Evolutionary conservation across 2,329 filamentous ascomycete species (phyloP).

Genomic region (Nemania bipapillata): DNA sequence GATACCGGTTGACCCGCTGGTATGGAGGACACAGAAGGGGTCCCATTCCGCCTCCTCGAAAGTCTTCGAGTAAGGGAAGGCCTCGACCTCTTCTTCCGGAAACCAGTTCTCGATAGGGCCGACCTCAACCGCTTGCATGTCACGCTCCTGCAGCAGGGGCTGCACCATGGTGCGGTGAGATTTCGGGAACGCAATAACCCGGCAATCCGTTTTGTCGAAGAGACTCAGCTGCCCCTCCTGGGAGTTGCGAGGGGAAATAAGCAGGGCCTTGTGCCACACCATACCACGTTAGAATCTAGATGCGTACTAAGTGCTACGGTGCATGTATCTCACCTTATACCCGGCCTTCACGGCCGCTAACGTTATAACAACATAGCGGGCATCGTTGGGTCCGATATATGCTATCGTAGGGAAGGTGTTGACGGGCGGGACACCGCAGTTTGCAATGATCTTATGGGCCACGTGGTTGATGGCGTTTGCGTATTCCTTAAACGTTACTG

Average conservation of each 20-base stretch:
- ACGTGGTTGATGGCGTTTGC: slow-evolving; percentile 57
- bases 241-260: slow-evolving; percentile 60
- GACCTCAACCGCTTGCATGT: slow-evolving; percentile 55
- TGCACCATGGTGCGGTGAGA: slow-evolving; percentile 49
- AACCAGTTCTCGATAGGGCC: slow-evolving; percentile 53
- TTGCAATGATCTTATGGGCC: slow-evolving; percentile 52
- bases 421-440: slow-evolving; percentile 44
- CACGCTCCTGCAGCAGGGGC: slow-evolving; percentile 54
- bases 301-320: background rate
- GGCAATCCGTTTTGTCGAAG: slow-evolving; percentile 58
- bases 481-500: slow-evolving; percentile 53
- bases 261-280: slow-evolving; percentile 51
- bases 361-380: slow-evolving; percentile 45
- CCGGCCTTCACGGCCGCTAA: slow-evolving; percentile 48
- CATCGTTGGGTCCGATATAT: slow-evolving; percentile 58
- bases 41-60: slow-evolving; percentile 58
- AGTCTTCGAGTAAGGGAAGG: slow-evolving; percentile 55
- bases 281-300: background rate
- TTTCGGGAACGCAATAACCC: slow-evolving; percentile 52
- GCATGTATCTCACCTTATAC: slow-evolving; percentile 48
- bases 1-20: slow-evolving; percentile 59
- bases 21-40: slow-evolving; percentile 57
- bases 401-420: slow-evolving; percentile 55
- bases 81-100: slow-evolving; percentile 50
- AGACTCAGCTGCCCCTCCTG: slow-evolving; percentile 59